Base-by-base conservation (phyloP, 495 filamentous ascomycete species). In the Pyronema domesticum region DNA sequence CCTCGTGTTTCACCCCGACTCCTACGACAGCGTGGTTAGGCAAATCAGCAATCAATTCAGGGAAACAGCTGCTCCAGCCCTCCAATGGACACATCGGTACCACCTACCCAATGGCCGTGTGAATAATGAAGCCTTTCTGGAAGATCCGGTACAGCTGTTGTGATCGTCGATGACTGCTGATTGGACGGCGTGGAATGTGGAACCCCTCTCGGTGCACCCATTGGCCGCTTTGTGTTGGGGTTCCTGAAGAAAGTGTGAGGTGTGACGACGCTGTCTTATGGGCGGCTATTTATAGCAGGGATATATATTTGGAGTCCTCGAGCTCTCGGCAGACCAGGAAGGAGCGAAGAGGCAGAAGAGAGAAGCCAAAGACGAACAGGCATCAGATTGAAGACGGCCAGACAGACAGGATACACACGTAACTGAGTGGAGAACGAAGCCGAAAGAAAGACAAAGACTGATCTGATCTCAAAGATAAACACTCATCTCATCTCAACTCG, bases 221-320 rank as follows among this genome's bases (percentile, higher is more conserved):
- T 58, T 60, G 58, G 51, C 35, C 39, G 30, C 44, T 49, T 60
- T 50, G 39, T 51, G 42, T 58, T 60, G 23, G 50, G 52, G 50
- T 54, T 59, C 57, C 55, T 59, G 57, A 43, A 46, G 44, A 54
- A 37, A 37, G 39, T 30, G 43, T 55, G 45, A 46, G 51, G 49
- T 39, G 54, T 60, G 60, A 42, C 39, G 39, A 42, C 39, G 39
- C 58, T 61, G 50, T 58, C 58, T 62, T 58, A 45, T 46, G 59
- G 46, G 54, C 50, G 45, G 59, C 59, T 62, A 62, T 62, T 62
- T 62, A 58, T 62, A 62, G 58, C 58, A 34, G 54, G 48, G 18
- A 17, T 42, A 42, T 42, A 42, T 42, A 42, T 42, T 42, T 42
- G 15, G 39, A 42, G 39, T 30, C 5, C 23, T 30, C 23, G 23